Base-by-base conservation (phyloP, 2,329 filamentous ascomycete genomes). In the Pseudogymnoascus sp. region DNA sequence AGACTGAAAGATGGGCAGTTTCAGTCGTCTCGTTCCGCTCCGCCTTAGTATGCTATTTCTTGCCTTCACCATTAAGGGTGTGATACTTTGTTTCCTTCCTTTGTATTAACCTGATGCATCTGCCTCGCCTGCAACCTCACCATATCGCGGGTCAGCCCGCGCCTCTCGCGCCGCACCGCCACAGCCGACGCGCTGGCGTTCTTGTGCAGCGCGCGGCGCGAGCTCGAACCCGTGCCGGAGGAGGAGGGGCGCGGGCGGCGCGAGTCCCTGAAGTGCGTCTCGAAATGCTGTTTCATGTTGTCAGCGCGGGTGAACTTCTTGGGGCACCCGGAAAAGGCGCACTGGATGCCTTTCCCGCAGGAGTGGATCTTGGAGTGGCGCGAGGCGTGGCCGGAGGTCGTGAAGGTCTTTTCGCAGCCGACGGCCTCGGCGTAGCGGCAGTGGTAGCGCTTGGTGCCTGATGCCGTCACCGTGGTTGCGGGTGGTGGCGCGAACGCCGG, bases 231-330 rank as follows among this genome's bases (percentile, higher is more conserved):
- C n/a, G n/a, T n/a, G n/a, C n/a, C n/a, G n/a, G n/a, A n/a, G n/a
- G n/a, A n/a, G 3, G 16, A n/a, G 2, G 23, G 56, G 3, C 56
- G 31, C 3, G 56, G 34, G 16, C 31, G 2, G 77, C 75, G 28
- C 81, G 18, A 78, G 66, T 86, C 82, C 75, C 86, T 87, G 75
- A 84, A 88, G 74, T 93, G 89, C 0, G 89, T 92, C 70, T 90
- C 84, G 31, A 90, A 82, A 71, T 93, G 89, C 76, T 92, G 89
- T 80, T 91, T 91, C 89, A 93, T 93, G 79, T 93, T 93, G 79
- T 93, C 89, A 69, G 88, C 87, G 67, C 89, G 87, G 9, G 88
- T 91, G 69, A 93, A 93, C 71, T 88, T 89, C 77, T 91, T 91
- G 74, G 85, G 83, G 78, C 89, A 93, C 1, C 37, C 88, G 0